These are phyloP conservation scores for Glycine latifolia DNA, from an alignment of 306 rosid genomes.

Conservation along the genomic window DNA sequence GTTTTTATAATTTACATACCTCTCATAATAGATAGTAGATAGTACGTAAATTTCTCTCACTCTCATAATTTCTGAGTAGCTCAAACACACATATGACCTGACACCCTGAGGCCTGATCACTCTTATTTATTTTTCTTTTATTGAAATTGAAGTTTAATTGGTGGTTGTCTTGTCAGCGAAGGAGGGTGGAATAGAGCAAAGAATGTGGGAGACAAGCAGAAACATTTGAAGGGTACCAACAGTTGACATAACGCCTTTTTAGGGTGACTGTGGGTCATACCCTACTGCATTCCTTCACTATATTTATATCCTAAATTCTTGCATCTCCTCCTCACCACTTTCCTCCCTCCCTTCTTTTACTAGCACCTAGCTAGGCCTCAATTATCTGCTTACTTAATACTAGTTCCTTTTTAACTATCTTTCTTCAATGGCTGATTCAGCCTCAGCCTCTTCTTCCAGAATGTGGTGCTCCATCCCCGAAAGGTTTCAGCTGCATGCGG, in stretches of 20 bases:
- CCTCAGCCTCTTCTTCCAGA: constrained; percentile 44
- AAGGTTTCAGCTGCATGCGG: constrained; percentile 86
- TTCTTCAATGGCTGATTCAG: constrained; percentile 69
- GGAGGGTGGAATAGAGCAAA: constrained; percentile 53
- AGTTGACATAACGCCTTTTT: constrained; percentile 71
- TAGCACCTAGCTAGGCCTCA: constrained; percentile 24
- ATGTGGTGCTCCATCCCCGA: constrained; percentile 90
- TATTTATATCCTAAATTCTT: constrained; percentile 27
- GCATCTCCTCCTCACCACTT: constrained; percentile 58
- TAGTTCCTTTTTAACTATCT: too few relatives aligned
- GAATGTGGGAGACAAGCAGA: constrained; percentile 87
- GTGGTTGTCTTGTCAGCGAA: constrained; percentile 60
- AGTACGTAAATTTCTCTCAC: background rate
- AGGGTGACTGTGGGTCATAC: constrained; percentile 55
- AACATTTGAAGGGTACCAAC: constrained; percentile 69
- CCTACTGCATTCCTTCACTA: constrained; percentile 13
- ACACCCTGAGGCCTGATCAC: background rate
- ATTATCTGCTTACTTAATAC: background rate
- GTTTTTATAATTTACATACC: too few relatives aligned
- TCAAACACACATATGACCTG: background rate
- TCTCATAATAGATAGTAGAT: too few relatives aligned
- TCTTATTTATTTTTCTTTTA: background rate
- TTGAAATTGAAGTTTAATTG: constrained; percentile 32
- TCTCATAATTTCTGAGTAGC: background rate
- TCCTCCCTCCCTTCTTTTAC: background rate